These are phyloP conservation scores for Neurospora sp. DNA, from an alignment of 2,329 filamentous ascomycete genomes.

Conservation along the genomic window DNA sequence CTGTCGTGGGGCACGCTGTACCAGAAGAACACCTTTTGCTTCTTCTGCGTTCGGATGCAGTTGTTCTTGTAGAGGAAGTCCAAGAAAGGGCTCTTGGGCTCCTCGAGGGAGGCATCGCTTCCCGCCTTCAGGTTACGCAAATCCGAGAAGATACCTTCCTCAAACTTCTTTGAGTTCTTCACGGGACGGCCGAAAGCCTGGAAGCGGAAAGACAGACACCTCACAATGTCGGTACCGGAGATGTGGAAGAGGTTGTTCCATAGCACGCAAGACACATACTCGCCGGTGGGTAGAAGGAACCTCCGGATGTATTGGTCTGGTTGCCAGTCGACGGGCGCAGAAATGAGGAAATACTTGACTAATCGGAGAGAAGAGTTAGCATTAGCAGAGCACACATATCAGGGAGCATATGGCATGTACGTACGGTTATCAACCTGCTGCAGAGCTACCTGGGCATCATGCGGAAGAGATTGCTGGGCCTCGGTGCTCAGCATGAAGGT, in stretches of 20 bases:
- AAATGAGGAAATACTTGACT: slow-evolving; percentile 99
- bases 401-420: slow-evolving; percentile 27
- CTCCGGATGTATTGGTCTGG: slow-evolving; percentile 92
- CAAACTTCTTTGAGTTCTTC: slow-evolving; percentile 99
- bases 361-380: slow-evolving; percentile 15
- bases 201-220: slow-evolving; percentile 95
- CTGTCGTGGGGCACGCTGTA: slow-evolving; percentile 98
- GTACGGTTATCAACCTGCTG: slow-evolving; percentile 97
- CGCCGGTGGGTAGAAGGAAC: slow-evolving; percentile 90
- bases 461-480: slow-evolving; percentile 89
- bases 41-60: slow-evolving; percentile 99
- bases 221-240: slow-evolving; percentile 95
- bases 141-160: slow-evolving; percentile 98
- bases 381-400: slow-evolving; percentile 1
- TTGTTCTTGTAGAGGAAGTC: slow-evolving; percentile 99
- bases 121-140: slow-evolving; percentile 96
- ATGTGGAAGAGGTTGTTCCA: slow-evolving; percentile 99
- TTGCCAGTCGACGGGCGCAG: slow-evolving; percentile 95
- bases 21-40: slow-evolving; percentile 99
- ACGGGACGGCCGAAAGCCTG: slow-evolving; percentile 97
- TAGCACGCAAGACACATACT: slow-evolving; percentile 97
- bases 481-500: slow-evolving; percentile 98
- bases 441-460: slow-evolving; percentile 91
- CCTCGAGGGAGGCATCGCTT: slow-evolving; percentile 94
- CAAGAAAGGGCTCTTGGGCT: slow-evolving; percentile 96